These are phyloP conservation scores for Stagonosporopsis chrysanthemi DNA, from an alignment of 2,329 filamentous ascomycete genomes.

Conservation along the genomic window DNA sequence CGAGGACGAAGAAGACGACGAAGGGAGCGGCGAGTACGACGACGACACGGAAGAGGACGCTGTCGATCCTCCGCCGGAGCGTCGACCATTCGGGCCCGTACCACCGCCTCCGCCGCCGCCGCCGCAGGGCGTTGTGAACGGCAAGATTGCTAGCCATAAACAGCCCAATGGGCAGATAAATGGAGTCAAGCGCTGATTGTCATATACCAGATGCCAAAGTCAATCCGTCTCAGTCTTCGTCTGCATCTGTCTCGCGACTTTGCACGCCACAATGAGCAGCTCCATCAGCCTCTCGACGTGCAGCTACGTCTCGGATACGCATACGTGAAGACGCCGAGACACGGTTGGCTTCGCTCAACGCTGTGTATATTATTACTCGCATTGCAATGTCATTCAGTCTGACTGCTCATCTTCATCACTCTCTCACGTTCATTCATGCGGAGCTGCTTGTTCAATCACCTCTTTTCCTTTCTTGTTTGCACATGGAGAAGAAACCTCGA, in stretches of 20 bases:
- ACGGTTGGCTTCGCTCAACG: constrained; percentile 5
- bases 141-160: constrained; percentile 48
- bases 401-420: constrained; percentile 4
- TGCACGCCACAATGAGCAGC: constrained; percentile 1
- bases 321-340: not conserved
- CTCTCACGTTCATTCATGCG: not conserved
- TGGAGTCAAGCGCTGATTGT: constrained; percentile 48
- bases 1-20: constrained; percentile 49
- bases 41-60: constrained; percentile 65
- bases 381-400: constrained; percentile 20
- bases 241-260: not conserved
- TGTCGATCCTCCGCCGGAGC: constrained; percentile 40
- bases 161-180: constrained; percentile 50
- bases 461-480: not conserved
- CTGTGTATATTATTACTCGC: constrained; percentile 19
- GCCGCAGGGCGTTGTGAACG: constrained; percentile 37
- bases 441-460: not conserved
- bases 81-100: constrained; percentile 47
- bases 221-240: not conserved
- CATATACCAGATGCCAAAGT: constrained; percentile 12
- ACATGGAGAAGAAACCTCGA: not conserved
- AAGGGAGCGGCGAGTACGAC: constrained; percentile 61
- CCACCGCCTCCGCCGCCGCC: constrained; percentile 49
- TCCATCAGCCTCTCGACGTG: constrained; percentile 7
- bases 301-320: not conserved